Base-by-base conservation (phyloP, 257 asterid species). In the Solanum tarapatanum region DNA sequence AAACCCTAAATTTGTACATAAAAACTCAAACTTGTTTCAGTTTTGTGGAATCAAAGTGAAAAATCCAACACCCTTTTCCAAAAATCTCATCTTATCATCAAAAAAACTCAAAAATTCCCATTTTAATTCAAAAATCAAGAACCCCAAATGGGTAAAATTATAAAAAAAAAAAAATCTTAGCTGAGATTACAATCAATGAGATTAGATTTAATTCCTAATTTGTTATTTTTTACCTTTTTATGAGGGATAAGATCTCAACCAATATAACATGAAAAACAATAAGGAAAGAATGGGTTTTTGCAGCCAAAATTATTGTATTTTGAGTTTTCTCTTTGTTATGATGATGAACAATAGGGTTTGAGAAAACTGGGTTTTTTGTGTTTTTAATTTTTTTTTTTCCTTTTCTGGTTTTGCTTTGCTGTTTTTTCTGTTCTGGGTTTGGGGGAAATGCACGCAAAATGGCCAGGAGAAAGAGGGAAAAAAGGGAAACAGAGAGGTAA, bases 151-250 rank as follows among this genome's bases (percentile, higher is more conserved):
- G 62, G 55, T 48, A 30, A n/a, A n/a, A n/a, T n/a, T n/a, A n/a
- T n/a, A 60, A 48, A 48, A 48, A 48, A 48, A 11, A 51, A 51
- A 30, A 75, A 83, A 62, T 36, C 19, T 10, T 17, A 72, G 73
- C 88, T 86, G 48, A 85, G n/a, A 70, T 70, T 86, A 19, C 51
- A 86, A 36, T 76, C 68, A 70, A 33, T 28, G 30, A 70, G 33
- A 48, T 72, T 35, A 6, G 80, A 69, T 85, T 41, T 17, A 43
- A 84, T 89, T n/a, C 23, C 21, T 72, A 11, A n/a, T 74, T 88
- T 58, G 32, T 45, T 85, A 88, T 87, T 86, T 77, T 76, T 41
- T 79, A 37, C 88, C 87, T 90, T 90, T 70, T 51, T 60, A 83
- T 55, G 72, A 72, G 66, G 88, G 45, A 86, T 43, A 86, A 86